Evolutionary conservation across 1,284 basidiomycete genomes (phyloP), one percentile per base, ranked within the genome.

Genomic region (Cutaneotrichosporon spelunceum): DNA sequence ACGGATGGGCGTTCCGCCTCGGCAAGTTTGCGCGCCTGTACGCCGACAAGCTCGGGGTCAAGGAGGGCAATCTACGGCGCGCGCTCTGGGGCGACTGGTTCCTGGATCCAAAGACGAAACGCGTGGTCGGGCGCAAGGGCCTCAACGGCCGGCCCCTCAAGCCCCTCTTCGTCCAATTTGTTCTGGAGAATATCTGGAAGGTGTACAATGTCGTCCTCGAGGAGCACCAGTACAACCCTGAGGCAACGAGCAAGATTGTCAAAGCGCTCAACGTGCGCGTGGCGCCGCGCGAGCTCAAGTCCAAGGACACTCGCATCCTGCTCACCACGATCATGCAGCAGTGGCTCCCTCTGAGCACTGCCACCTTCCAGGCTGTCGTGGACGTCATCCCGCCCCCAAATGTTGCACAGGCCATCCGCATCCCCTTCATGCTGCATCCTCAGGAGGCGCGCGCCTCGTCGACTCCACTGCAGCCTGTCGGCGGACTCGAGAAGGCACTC

Each of bases 51-150:
- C 84, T 99, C 23, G 91, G 91, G 19, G 89, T 98, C 74, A 90
- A 91, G 74, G 95, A 98, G 78, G 82, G 82, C 2, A 95, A 91
- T 72, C 82, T 99, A 45, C 85, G 91, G 59, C 85, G 86, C 60
- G 92, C 94, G 8, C 82, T 99, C 2, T 99, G 96, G 96, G 96
- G 96, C 1, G 94, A 99, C 78, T 99, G 89, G 78, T 99, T 90
- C 80, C 83, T 99, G 60, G 96, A 99, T 76, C 91, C 95, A 0
- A 99, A 98, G 82, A 89, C 90, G 55, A 99, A 97, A 80, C 85
- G 88, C 64, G 90, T 98, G 24, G 88, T 99, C 71, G 90, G 88
- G 67, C 84, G 93, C 74, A 96, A 95, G 79, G 90, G 93, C 77
- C 84, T 95, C 60, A 80, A 81, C 36, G 91, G 91, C 21, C 85